These are phyloP conservation scores for Coleophoma eucalyptorum DNA, from an alignment of 2,329 filamentous ascomycete genomes.

Conservation along the genomic window DNA sequence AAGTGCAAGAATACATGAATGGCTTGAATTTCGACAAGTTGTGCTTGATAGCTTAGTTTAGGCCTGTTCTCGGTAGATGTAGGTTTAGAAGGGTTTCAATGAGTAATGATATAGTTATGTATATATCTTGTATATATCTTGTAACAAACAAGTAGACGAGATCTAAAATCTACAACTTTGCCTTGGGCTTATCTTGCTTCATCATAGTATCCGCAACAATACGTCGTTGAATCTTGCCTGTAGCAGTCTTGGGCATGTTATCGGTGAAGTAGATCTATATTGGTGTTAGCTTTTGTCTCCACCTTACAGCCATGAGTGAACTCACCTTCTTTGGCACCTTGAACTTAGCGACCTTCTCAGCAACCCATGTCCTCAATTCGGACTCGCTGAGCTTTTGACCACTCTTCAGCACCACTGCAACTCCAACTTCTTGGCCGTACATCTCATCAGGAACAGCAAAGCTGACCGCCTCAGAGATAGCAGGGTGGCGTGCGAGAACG, in stretches of 20 bases:
- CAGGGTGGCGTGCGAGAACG: slow-evolving; percentile 67
- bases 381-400: slow-evolving; percentile 52
- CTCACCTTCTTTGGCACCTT: slow-evolving; percentile 79
- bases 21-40: too few species aligned
- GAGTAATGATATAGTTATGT: too few species aligned
- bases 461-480: slow-evolving; percentile 74
- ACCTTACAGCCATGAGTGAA: slow-evolving; percentile 2
- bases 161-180: slow-evolving; percentile 43
- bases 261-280: slow-evolving; percentile 73
- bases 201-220: slow-evolving; percentile 85
- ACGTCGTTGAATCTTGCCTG: slow-evolving; percentile 80
- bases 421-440: slow-evolving; percentile 78
- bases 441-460: slow-evolving; percentile 81
- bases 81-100: too few species aligned
- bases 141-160: too few species aligned
- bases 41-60: too few species aligned
- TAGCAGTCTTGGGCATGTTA: slow-evolving; percentile 88
- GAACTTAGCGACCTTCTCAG: slow-evolving; percentile 71
- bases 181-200: slow-evolving; percentile 57
- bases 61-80: too few species aligned
- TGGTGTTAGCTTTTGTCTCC: neutral
- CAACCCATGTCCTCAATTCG: slow-evolving; percentile 66
- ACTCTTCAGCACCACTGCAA: slow-evolving; percentile 71
- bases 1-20: neutral
- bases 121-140: too few species aligned